phyloP scores from a whole-genome alignment of 495 filamentous ascomycete genomes.

The Entonaema liquescens region DNA sequence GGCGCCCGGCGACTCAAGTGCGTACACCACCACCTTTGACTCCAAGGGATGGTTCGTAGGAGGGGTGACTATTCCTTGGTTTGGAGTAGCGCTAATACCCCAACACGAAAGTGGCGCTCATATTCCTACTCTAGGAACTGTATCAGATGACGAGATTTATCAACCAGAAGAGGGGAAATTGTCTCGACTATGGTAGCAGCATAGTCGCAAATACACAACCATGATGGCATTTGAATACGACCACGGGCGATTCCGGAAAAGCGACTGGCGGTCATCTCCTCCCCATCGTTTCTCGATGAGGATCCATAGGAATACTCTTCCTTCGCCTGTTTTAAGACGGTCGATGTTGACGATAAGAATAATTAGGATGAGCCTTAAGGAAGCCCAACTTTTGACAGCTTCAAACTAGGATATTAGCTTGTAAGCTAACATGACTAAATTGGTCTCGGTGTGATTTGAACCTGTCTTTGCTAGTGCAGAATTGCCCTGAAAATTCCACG shows the following conservation, averaged over 20 bases:
- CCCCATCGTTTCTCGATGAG: background rate
- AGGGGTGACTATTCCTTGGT: conserved; percentile 33
- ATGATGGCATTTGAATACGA: conserved; percentile 27
- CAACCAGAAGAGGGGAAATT: conserved; percentile 16
- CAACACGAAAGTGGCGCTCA: conserved; percentile 27
- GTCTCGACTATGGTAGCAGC: conserved; percentile 32
- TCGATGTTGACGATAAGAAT: conserved; percentile 6
- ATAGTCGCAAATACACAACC: conserved; percentile 22
- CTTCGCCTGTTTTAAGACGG: conserved; percentile 5
- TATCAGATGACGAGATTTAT: conserved; percentile 39
- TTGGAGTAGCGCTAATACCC: conserved; percentile 36
- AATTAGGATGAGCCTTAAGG: background rate
- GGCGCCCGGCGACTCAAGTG: background rate
- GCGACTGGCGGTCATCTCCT: conserved; percentile 29
- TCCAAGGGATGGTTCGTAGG: conserved; percentile 13
- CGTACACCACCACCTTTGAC: conserved; percentile 16
- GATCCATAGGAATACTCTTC: background rate
- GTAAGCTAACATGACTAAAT: conserved; percentile 7
- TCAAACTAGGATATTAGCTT: conserved; percentile 11
- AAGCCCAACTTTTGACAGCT: conserved; percentile 20
- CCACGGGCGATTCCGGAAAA: conserved; percentile 18
- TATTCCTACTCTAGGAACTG: conserved; percentile 18
- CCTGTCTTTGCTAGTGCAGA: conserved; percentile 13
- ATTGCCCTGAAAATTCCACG: conserved; percentile 11
- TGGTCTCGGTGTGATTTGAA: conserved; percentile 25